Base-by-base conservation (phyloP, 257 asterid species). In the Solanum rostratum region DNA sequence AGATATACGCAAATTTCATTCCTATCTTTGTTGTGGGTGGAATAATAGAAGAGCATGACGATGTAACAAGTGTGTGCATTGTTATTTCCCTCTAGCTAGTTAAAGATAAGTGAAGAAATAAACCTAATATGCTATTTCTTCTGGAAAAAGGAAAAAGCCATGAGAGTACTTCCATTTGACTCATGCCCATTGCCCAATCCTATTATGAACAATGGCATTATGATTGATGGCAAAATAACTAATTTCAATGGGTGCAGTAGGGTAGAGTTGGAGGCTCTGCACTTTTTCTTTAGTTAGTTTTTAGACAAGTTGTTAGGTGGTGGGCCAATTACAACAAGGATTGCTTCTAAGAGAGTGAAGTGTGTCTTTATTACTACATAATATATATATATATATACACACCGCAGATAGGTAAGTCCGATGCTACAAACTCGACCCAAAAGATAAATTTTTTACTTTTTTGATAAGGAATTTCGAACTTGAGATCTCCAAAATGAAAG, bases 121-220 rank as follows among this genome's bases (percentile, higher is more conserved):
- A 43, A 43, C 49, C 49, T 3, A 7, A 43, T 8, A 43, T 8
- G 7, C 9, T 41, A 8, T 57, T 19, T n/a, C 20, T 19, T 27
- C n/a, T 27, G 9, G n/a, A 20, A 53, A 57, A 0, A 24, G 6
- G 65, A 57, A 57, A 20, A 20, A 9, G 29, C 59, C 9, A 45
- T 22, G 59, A 73, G 39, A 73, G 57, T 45, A 73, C 14, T 73
- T 73, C 55, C 80, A n/a, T 45, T 74, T 22, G 46, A 73, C 9
- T 27, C 59, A 4, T 73, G 59, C 20, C 29, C 6, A 62, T 24
- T 62, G 18, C 5, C 39, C 41, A 73, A 73, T 45, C 52, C 41
- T 3, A 22, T 73, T 13, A 15, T 73, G 29, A 22, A 69, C 37
- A 43, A n/a, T 45, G n/a, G 12, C 81, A 45, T 8, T 45, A 43